These are phyloP conservation scores for Candida ficus DNA, from an alignment of 805 yeast genomes.

Conservation along the genomic window DNA sequence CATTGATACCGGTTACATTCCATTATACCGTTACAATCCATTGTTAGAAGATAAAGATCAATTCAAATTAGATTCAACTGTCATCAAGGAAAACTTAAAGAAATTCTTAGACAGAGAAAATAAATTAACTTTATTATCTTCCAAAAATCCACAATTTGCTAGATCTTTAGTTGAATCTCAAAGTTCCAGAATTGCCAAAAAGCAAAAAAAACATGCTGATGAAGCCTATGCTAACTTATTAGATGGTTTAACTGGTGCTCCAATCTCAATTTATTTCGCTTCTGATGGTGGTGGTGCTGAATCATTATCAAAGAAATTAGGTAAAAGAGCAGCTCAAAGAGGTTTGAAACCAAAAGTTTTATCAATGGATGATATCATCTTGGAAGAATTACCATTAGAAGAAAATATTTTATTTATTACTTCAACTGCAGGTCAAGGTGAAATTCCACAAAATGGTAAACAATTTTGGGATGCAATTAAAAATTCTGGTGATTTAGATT, in stretches of 20 bases:
- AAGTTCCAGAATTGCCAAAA: constrained; percentile 53
- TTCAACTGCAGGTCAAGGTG: constrained; percentile 96
- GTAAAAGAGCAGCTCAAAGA: constrained; percentile 50
- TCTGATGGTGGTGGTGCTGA: constrained; percentile 91
- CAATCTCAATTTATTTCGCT: constrained; percentile 69
- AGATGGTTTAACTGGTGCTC: constrained; percentile 90
- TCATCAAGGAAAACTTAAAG: constrained; percentile 68
- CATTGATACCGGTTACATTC: constrained; percentile 96
- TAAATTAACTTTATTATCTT: constrained; percentile 70
- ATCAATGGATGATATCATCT: constrained; percentile 57
- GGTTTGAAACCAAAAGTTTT: constrained; percentile 45
- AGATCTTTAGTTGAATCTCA: constrained; percentile 63
- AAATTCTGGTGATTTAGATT: constrained; percentile 62
- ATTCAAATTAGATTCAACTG: constrained; percentile 82
- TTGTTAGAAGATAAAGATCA: constrained; percentile 40
- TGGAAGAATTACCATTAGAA: constrained; percentile 50
- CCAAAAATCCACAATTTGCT: constrained; percentile 67
- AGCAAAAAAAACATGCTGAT: constrained; percentile 64
- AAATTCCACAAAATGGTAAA: constrained; percentile 72
- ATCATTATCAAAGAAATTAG: constrained; percentile 67
- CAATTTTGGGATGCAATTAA: constrained; percentile 71
- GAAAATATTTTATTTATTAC: constrained; percentile 53
- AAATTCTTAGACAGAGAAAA: constrained; percentile 87
- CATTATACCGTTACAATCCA: constrained; percentile 85
- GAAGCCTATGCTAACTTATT: constrained; percentile 71